Evolutionary conservation across 305 asterid species (phyloP), one percentile per base, ranked within the genome.

Genomic region (Fraxinus platypoda): DNA sequence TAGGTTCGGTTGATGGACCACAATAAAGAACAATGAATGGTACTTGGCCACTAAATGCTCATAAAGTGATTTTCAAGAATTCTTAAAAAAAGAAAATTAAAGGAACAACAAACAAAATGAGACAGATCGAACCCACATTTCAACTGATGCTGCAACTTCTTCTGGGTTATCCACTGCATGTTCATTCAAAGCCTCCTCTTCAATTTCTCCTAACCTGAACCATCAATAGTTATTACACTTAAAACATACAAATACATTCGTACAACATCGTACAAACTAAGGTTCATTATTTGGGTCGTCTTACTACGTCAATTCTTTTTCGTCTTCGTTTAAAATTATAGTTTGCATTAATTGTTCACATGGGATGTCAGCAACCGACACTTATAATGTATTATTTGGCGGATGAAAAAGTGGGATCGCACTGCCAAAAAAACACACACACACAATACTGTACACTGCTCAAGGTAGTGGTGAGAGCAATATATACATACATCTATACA

Each of bases 101-200:
- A 75, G 70, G 30, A 59, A 71, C 25, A 31, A 71, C 75, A n/a
- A 71, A 71, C 43, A 71, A 15, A 31, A 71, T 71, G 75, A 13
- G 75, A 71, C 75, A 41, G 75, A 66, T 66, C 77, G 71, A 43
- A 81, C 93, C 76, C 80, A 90, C 93, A 82, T 83, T 30, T 78
- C 90, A 82, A 90, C 91, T 89, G 87, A 87, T 82, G 89, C 81
- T 21, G 87, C 91, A 81, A 88, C 80, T 77, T 85, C 87, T 80
- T 90, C 91, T 46, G 93, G 91, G 75, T 88, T 83, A 66, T 85
- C 89, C 78, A 87, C 89, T 19, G 93, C 88, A 83, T 90, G 87
- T 80, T 81, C 85, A 84, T 75, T 87, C 82, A 87, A 84, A 66
- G 84, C 83, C 74, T 78, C 86, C 82, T 43, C 64, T 38, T 90